Evolutionary conservation across 2,329 filamentous ascomycete genomes (phyloP).

Genomic region (Ophiocordyceps camponoti-leonardi): DNA sequence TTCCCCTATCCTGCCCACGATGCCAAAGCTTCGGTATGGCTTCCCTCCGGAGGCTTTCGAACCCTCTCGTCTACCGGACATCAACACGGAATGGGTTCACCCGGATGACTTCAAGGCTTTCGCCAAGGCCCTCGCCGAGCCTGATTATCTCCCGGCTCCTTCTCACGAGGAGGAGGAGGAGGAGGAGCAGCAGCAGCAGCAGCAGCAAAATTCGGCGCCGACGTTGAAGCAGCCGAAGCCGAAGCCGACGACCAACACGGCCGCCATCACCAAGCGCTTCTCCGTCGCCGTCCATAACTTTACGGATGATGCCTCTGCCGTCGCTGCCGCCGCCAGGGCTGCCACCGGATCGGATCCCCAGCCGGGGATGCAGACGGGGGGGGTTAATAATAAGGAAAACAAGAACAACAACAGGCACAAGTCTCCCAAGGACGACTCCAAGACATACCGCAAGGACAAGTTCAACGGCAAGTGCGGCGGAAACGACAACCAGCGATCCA

Average conservation of each 20-base stretch:
- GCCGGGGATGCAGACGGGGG: background rate
- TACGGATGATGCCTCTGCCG: constrained; percentile 17
- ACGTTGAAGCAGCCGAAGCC: background rate
- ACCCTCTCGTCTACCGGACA: constrained; percentile 55
- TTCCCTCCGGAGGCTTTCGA: constrained; percentile 51
- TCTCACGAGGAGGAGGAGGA: background rate
- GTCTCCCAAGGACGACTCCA: background rate
- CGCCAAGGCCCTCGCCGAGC: constrained; percentile 60
- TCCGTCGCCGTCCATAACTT: constrained; percentile 10
- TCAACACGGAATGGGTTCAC: constrained; percentile 57
- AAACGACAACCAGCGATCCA: constrained; percentile 18
- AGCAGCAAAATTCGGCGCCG: too few relatives aligned
- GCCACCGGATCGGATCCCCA: background rate
- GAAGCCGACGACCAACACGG: constrained; percentile 8
- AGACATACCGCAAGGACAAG: background rate
- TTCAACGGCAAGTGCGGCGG: background rate
- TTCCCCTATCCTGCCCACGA: background rate
- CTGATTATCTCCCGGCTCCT: constrained; percentile 29
- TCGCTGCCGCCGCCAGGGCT: constrained; percentile 16
- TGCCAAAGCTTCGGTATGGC: constrained; percentile 24
- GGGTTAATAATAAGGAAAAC: background rate
- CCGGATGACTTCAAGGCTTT: constrained; percentile 62
- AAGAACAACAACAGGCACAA: too few relatives aligned
- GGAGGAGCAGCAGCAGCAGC: too few relatives aligned
- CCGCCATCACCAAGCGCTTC: constrained; percentile 24